Evolutionary conservation across 176 grass and related monocot genomes (phyloP).

Genomic region (Triticum urartu): DNA sequence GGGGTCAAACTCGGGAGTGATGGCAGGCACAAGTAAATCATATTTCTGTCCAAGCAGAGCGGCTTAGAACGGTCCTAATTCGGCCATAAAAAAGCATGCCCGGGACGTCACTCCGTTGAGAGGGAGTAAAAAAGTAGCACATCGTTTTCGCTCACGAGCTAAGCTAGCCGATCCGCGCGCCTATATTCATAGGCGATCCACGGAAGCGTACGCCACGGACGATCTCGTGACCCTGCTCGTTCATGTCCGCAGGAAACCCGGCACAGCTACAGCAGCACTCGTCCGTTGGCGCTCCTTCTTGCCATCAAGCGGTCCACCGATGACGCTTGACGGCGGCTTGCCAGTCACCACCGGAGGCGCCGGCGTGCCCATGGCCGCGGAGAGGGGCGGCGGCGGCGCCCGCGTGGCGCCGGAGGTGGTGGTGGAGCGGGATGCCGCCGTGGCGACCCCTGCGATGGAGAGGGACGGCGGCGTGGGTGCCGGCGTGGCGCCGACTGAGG

Average conservation of each 20-base stretch:
- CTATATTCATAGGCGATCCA: background rate
- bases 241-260: background rate
- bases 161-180: background rate
- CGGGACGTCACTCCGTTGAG: background rate
- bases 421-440: background rate
- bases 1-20: background rate
- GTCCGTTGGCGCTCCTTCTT: background rate
- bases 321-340: background rate
- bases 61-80: background rate
- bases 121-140: background rate
- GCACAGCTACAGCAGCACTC: background rate
- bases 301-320: background rate
- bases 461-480: background rate
- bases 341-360: too few relatives aligned
- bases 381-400: background rate
- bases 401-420: background rate
- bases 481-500: background rate
- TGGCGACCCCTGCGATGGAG: background rate
- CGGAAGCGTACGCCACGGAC: background rate
- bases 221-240: background rate
- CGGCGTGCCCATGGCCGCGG: background rate
- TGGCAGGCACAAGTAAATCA: background rate
- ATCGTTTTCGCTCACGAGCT: constrained; percentile 10
- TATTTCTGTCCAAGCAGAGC: background rate
- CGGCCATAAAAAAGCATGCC: background rate